Base-by-base conservation (phyloP, 345 rosid genomes). In the Citrus hindsii region DNA sequence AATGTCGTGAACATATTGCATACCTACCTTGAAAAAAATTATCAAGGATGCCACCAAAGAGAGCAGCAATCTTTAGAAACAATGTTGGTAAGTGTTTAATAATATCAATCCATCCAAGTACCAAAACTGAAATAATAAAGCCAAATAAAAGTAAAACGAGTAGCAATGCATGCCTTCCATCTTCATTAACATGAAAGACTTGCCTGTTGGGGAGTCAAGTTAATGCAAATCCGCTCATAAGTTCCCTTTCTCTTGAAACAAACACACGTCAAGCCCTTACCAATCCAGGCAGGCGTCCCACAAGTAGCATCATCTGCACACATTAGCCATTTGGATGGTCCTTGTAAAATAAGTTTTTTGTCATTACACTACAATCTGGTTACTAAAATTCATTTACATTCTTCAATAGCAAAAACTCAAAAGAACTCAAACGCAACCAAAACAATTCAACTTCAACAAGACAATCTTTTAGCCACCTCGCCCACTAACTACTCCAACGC, bases 181-280 rank as follows among this genome's bases (percentile, higher is more conserved):
- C 27, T 59, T 16, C 13, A 27, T 46, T 35, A 53, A 42, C 38
- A 16, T 5, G 46, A 4, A 33, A 42, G 35, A 85, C 90, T 84
- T 87, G 87, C 99, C 92, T 95, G 99, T 59, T 69, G 82, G 67
- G 99, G 98, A 76, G 98, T 95, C 82, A 93, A 84, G 82, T 88
- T 92, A 69, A 89, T 81, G 85, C 83, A 90, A 69, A 93, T 86
- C 67, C 93, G 86, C 79, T 91, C 89, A 76, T 87, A 92, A 48
- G 87, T 83, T 77, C 93, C 94, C 86, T 88, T 95, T 73, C 94
- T 81, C 86, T 95, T 86, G 84, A 92, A 93, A 80, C 99, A 95
- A 56, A 95, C 97, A 86, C 99, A 93, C 40, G 97, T 90, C 53
- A 95, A 88, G 46, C 97, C 96, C 82, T 87, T 95, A 38, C 92